Conservation (phyloP, 805 yeast species). For the Cyberlindnera nakhonratchasimensis region DNA sequence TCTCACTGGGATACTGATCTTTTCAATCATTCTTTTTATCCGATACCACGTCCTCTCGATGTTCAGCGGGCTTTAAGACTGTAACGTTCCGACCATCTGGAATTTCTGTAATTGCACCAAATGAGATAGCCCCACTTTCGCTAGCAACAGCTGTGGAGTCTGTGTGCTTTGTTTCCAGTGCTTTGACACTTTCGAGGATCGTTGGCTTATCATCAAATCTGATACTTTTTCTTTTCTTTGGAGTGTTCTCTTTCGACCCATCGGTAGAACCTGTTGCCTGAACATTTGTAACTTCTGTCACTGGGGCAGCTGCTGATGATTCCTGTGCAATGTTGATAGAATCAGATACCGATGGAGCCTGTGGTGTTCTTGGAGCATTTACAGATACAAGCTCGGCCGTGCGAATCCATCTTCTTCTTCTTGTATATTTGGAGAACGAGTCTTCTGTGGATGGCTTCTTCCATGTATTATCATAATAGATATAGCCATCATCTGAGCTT, state of each 20-base stretch:
- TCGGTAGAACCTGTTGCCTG: conserved; percentile 22
- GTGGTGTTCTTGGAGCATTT: conserved; percentile 13
- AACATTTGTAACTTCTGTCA: conserved; percentile 22
- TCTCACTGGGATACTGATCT: neutral
- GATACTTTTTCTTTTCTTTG: conserved; percentile 39
- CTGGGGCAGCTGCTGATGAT: conserved; percentile 18
- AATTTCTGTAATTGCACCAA: no score
- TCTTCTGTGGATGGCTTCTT: conserved; percentile 85
- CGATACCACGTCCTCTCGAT: conserved; percentile 1
- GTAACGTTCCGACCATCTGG: neutral
- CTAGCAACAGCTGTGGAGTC: neutral
- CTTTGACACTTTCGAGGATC: conserved; percentile 24
- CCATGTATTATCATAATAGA: conserved; percentile 93
- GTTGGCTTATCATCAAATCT: conserved; percentile 42
- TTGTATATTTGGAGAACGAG: conserved; percentile 83
- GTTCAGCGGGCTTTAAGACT: neutral
- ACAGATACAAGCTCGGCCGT: conserved; percentile 77
- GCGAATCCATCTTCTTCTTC: conserved; percentile 94
- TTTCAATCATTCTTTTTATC: conserved; percentile 4
- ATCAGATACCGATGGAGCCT: conserved; percentile 4
- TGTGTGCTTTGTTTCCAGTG: conserved; percentile 14
- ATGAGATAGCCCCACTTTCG: neutral
- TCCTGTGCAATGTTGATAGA: conserved; percentile 5
- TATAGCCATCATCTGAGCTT: conserved; percentile 74
- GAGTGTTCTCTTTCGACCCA: conserved; percentile 10